Base-by-base conservation (phyloP, 2,329 filamentous ascomycete species). In the Fusarium chaquense region DNA sequence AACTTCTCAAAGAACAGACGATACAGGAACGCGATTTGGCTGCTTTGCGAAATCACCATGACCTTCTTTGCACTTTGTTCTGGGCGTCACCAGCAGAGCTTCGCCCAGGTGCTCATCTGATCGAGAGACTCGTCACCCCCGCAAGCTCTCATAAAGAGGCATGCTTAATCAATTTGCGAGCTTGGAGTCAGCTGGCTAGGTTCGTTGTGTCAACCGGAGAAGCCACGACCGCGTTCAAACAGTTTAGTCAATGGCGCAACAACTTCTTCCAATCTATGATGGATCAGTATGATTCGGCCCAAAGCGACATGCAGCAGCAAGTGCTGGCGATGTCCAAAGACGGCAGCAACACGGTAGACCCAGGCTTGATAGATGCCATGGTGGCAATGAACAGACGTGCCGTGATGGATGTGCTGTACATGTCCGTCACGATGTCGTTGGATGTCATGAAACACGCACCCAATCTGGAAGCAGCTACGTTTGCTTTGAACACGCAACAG, bases 41-140 rank as follows among this genome's bases (percentile, higher is more conserved):
- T 6, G 88, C 89, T 7, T 78, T 92, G 44, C 82, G 89, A 60
- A 92, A 92, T 64, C 90, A 92, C 63, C 89, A 91, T 62, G 89
- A 92, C 75, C 83, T 92, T 43, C 81, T 92, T 5, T 89, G 86
- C 68, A 90, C 88, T 1, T 80, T 92, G 6, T 91, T 87, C 74
- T 92, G 89, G 88, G 87, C 86, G 8, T 83, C 87, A 3, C 89
- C 89, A 11, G 75, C 82, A 3, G 83, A 85, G 4, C 73, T 87
- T 50, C 83, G 89, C 10, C 88, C 87, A 6, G 81, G 81, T 8
- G 78, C 86, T 2, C 82, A 84, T 57, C 79, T 87, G 22, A 83
- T 91, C 13, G 86, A 90, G 75, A 83, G 86, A 56, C 81, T 92
- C 3, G 87, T 92, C 5, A 76, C 81, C 20, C 86, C 89, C 1